phyloP scores from a whole-genome alignment of 345 rosid species.

The Jatropha curcas region DNA sequence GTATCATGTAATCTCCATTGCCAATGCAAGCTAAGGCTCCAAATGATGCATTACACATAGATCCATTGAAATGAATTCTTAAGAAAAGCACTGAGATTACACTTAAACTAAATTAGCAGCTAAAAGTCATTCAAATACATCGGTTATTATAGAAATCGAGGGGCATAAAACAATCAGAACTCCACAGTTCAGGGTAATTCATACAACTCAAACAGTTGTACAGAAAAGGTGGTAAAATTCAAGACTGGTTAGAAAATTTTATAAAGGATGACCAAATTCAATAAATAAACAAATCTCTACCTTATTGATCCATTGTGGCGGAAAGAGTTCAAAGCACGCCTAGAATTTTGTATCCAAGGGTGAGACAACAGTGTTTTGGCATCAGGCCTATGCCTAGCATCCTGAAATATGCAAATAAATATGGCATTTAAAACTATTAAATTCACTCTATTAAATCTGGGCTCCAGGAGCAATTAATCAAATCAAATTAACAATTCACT shows the following conservation, averaged over 20 bases:
- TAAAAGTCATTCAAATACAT: not conserved
- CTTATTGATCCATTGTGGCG: conserved; percentile 79
- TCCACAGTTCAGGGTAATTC: not conserved
- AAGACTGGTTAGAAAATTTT: not conserved
- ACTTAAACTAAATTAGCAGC: not conserved
- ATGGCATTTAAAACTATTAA: conserved; percentile 6
- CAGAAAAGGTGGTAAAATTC: not conserved
- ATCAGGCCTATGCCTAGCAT: conserved; percentile 98
- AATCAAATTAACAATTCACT: no score
- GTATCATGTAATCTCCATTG: not conserved
- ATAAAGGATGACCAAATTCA: not conserved
- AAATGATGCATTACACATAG: not conserved
- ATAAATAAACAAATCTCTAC: conserved; percentile 32
- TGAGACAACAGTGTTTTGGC: conserved; percentile 99
- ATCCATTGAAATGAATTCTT: not conserved
- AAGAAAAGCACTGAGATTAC: not conserved
- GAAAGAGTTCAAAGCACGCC: conserved; percentile 86
- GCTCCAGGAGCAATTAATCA: no score
- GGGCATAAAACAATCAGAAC: not conserved
- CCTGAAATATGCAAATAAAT: conserved; percentile 50
- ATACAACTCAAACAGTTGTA: not conserved
- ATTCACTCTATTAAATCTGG: no score
- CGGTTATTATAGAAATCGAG: not conserved
- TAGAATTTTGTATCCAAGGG: conserved; percentile 91
- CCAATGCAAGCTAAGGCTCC: not conserved